Evolutionary conservation across 2,329 filamentous ascomycete genomes (phyloP).

Genomic region (Eutypella sp.): DNA sequence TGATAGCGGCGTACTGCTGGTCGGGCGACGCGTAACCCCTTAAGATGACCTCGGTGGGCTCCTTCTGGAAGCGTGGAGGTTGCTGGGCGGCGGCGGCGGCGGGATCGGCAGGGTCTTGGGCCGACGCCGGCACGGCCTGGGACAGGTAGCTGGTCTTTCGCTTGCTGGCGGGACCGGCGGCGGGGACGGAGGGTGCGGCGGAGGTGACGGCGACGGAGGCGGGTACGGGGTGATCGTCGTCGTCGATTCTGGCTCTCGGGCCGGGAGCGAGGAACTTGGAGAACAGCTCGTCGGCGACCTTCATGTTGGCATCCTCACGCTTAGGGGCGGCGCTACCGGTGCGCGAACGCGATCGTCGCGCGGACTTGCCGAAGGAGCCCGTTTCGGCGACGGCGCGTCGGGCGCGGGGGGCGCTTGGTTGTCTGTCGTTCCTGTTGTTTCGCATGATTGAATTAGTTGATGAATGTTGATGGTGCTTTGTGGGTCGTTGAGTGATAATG

Average conservation of each 20-base stretch:
- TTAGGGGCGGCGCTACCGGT: conserved; percentile 51
- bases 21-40: conserved; percentile 67
- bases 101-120: conserved; percentile 33
- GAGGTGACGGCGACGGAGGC: not conserved
- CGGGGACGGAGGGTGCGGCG: not conserved
- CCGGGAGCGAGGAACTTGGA: conserved; percentile 49
- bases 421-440: conserved; percentile 46
- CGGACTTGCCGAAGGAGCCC: conserved; percentile 64
- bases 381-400: conserved; percentile 54
- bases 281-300: conserved; percentile 58
- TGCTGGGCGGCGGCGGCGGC: conserved; percentile 19
- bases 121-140: conserved; percentile 24
- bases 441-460: conserved; percentile 3
- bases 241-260: conserved; percentile 22
- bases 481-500: no score
- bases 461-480: no score
- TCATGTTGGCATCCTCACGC: conserved; percentile 57
- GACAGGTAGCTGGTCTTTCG: conserved; percentile 33
- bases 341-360: conserved; percentile 56
- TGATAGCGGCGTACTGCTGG: conserved; percentile 80
- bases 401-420: conserved; percentile 41
- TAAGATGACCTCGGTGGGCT: conserved; percentile 71
- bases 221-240: conserved; percentile 13
- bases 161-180: conserved; percentile 16
- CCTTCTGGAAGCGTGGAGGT: conserved; percentile 25